These are phyloP conservation scores for Amphibolis antarctica DNA, from an alignment of 106 monocot genomes.

Conservation along the genomic window DNA sequence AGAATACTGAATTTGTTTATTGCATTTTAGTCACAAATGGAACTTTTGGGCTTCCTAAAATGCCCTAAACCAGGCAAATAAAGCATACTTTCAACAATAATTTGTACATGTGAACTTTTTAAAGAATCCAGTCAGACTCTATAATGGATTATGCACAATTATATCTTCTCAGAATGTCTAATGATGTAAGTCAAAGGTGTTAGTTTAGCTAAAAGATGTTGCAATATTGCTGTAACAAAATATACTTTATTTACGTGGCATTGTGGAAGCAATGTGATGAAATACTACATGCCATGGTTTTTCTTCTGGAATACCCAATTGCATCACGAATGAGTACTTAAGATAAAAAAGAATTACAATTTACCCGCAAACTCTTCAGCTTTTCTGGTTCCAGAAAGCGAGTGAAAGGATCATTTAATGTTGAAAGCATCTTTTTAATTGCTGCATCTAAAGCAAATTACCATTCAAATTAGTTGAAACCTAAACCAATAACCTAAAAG, in stretches of 20 bases:
- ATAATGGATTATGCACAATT: no score
- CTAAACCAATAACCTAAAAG: neutral
- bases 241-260: neutral
- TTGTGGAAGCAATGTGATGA: neutral
- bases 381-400: constrained; percentile 92
- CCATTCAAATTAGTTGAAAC: neutral
- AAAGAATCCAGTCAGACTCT: no score
- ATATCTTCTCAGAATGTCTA: no score
- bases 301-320: neutral
- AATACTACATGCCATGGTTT: neutral
- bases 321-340: neutral
- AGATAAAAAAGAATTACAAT: constrained; percentile 9
- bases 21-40: no score
- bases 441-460: constrained; percentile 52
- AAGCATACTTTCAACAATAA: no score
- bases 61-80: no score
- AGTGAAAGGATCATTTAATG: constrained; percentile 91
- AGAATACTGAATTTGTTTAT: no score
- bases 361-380: constrained; percentile 88
- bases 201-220: no score
- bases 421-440: constrained; percentile 94
- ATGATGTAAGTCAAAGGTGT: no score
- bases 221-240: no score
- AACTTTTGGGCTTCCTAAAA: no score
- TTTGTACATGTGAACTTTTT: no score